Base-by-base conservation (phyloP, 257 asterid genomes). In the Salvia miltiorrhiza region DNA sequence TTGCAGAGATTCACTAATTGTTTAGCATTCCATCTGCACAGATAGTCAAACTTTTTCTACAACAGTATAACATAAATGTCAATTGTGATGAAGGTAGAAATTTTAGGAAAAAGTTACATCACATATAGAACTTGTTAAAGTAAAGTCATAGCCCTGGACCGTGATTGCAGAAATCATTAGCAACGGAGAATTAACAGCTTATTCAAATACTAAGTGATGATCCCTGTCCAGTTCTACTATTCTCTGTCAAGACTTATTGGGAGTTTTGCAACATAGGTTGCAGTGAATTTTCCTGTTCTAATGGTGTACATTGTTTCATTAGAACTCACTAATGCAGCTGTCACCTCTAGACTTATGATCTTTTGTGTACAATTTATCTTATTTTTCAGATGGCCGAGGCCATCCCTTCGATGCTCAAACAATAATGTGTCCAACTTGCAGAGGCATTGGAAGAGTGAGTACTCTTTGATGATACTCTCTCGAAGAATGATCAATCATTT, bases 401-500 rank as follows among this genome's bases (percentile, higher is more conserved):
- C 81, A 88, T 77, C 89, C 92, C 58, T 55, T 76, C 62, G 82
- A 88, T 85, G 92, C 93, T 54, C 78, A 75, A 79, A 69, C 85
- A 57, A 87, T 74, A 73, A 69, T 30, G 14, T 93, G 98, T 78
- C 87, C 88, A 23, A 87, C 82, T 69, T 93, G 98, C 71, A 77
- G 65, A 81, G 98, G 97, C 73, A n/a, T 52, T 71, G 98, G 98
- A 69, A 82, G 81, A 77, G 98, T 93, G 79, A 84, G 95, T 81
- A 23, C 49, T 61, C 33, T 52, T 30, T 67, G 50, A 60, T 53
- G 44, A 69, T 63, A 17, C 13, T 37, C 62, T 68, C 32, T 7
- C 2, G 37, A 63, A 8, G 41, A 65, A 76, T 37, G 21, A 63
- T n/a, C 45, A 44, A 45, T 47, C 21, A 49, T 47, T 43, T 9